A percentile compares a stretch with the other conserved stretches of the same genome.
phyloP scores from a whole-genome alignment of 2,329 filamentous ascomycete genomes.

The Microcyclospora tardicrescens region DNA sequence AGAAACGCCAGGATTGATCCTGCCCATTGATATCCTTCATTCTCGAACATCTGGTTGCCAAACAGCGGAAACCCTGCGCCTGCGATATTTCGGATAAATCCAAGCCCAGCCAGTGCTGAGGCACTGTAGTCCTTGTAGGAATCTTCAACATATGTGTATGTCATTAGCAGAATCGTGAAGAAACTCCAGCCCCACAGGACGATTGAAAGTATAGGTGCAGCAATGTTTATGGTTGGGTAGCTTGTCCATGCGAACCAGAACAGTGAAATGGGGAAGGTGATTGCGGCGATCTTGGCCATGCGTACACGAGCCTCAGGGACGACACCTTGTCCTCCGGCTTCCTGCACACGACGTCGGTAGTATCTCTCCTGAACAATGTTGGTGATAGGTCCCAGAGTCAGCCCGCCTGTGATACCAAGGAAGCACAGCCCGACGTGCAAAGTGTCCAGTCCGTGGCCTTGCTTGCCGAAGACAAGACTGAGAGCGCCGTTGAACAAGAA shows the following conservation, averaged over 20 bases:
- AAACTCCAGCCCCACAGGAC: conserved; percentile 29
- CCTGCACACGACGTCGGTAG: conserved; percentile 18
- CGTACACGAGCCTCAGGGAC: conserved; percentile 32
- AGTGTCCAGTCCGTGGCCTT: conserved; percentile 24
- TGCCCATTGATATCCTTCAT: conserved; percentile 16
- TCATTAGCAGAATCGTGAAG: conserved; percentile 24
- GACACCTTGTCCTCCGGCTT: conserved; percentile 23
- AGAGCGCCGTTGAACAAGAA: conserved; percentile 40
- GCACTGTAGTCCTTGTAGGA: conserved; percentile 32
- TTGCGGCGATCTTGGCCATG: conserved; percentile 31
- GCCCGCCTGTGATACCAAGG: conserved; percentile 17
- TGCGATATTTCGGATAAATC: conserved; percentile 22
- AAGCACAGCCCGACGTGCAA: conserved; percentile 18
- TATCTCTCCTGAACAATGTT: conserved; percentile 33
- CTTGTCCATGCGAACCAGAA: conserved; percentile 37
- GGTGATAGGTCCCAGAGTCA: conserved; percentile 29
- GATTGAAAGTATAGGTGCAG: conserved; percentile 34
- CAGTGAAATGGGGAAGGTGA: conserved; percentile 30
- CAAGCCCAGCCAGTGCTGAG: conserved; percentile 25
- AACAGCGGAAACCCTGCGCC: conserved; percentile 26
- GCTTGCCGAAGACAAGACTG: conserved; percentile 33
- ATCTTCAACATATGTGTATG: conserved; percentile 35
- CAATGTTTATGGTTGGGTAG: conserved; percentile 28
- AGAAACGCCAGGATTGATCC: conserved; percentile 26
- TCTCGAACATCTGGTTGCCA: conserved; percentile 13